A percentile compares a stretch with the other conserved stretches of the same genome.
Conservation (phyloP, 2,329 filamentous ascomycete genomes). For the Exophiala sp. region DNA sequence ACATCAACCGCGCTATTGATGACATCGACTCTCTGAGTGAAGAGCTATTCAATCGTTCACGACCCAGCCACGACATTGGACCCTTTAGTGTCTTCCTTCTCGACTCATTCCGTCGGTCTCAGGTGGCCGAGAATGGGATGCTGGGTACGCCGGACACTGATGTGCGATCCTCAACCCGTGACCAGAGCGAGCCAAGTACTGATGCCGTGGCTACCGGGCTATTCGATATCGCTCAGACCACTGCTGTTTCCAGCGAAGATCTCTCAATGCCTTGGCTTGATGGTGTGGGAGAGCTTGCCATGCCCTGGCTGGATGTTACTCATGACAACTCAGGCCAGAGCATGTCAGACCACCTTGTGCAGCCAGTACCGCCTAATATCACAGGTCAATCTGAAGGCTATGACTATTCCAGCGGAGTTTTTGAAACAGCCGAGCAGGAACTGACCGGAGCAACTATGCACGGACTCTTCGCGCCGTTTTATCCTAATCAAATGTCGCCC, state of each 20-base stretch:
- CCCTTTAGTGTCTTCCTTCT: conserved; percentile 5
- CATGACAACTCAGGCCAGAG: neutral
- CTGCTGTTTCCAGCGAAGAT: neutral
- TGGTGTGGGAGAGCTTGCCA: conserved; percentile 2
- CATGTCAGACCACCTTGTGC: conserved; percentile 1
- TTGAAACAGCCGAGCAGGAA: neutral
- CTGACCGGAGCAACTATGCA: conserved; percentile 2
- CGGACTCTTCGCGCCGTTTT: neutral
- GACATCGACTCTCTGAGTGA: conserved; percentile 3
- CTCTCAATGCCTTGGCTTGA: conserved; percentile 3
- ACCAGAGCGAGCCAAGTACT: neutral
- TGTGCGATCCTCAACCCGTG: neutral
- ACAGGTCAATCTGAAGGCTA: neutral
- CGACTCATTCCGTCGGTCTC: neutral
- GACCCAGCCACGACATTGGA: neutral
- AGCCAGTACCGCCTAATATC: neutral
- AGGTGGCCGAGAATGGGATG: neutral
- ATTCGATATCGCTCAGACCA: neutral
- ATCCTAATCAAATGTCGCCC: neutral
- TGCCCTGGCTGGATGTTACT: conserved; percentile 3
- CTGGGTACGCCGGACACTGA: neutral
- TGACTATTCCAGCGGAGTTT: neutral
- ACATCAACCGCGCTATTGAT: conserved; percentile 5
- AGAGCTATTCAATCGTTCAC: neutral
- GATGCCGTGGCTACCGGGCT: neutral